These are phyloP conservation scores for Penicillium steckii DNA, from an alignment of 495 filamentous ascomycete genomes.

Conservation along the genomic window DNA sequence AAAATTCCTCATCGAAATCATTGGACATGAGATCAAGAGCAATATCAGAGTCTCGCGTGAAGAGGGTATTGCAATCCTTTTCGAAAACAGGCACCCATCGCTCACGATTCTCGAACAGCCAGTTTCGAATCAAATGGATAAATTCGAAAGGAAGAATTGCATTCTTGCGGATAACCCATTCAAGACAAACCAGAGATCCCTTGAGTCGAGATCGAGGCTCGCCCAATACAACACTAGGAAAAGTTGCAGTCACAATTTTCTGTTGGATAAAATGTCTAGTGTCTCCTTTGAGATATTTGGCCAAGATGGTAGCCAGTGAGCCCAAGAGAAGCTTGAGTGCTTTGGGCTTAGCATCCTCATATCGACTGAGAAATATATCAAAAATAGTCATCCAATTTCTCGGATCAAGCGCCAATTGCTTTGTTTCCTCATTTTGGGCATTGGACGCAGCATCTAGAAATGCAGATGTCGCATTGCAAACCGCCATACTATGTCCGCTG, in stretches of 20 bases:
- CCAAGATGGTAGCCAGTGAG: conserved; percentile 52
- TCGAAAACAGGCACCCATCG: conserved; percentile 31
- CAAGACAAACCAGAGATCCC: conserved; percentile 39
- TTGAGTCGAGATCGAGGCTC: conserved; percentile 42
- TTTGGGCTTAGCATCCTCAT: conserved; percentile 69
- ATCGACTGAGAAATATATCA: conserved; percentile 69
- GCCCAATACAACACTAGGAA: conserved; percentile 39
- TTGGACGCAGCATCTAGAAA: conserved; percentile 45
- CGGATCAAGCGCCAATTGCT: conserved; percentile 45
- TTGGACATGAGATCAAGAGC: conserved; percentile 10
- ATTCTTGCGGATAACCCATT: conserved; percentile 40
- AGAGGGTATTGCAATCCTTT: conserved; percentile 31
- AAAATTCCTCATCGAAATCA: conserved; percentile 12
- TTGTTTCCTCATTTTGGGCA: conserved; percentile 33
- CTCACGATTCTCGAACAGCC: conserved; percentile 32
- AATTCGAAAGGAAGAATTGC: conserved; percentile 31
- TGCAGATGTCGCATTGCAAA: conserved; percentile 46
- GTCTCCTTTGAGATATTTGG: conserved; percentile 43
- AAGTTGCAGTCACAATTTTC: conserved; percentile 22
- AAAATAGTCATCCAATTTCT: conserved; percentile 59
- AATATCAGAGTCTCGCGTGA: conserved; percentile 12
- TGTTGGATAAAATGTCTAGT: conserved; percentile 19
- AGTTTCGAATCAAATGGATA: conserved; percentile 28
- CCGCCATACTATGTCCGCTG: conserved; percentile 37
- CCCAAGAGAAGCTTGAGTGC: conserved; percentile 72